Evolutionary conservation across 2,329 filamentous ascomycete species (phyloP), one percentile per base, ranked within the genome.

Genomic region (Calonectria pauciramosa): DNA sequence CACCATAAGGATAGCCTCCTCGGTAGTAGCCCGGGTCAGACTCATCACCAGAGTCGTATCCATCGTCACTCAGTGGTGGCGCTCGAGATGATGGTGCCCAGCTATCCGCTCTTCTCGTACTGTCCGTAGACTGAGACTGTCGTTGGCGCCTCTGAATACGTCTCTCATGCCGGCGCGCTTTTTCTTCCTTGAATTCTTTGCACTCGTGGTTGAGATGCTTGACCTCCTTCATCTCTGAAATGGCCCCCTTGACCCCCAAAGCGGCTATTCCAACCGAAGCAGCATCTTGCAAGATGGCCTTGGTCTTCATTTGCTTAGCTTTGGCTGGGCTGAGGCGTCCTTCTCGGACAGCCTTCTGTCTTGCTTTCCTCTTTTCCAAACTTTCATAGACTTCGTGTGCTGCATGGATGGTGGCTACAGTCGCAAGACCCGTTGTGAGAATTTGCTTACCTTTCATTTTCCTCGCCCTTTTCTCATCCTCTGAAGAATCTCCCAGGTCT

Each of bases 391-490:
- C 88, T 77, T 86, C 90, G 80, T 92, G 88, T 78, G 89, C 90
- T 77, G 90, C 90, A 82, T 92, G 90, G 79, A 92, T 91, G 78
- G 90, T 91, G 81, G 90, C 90, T 76, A 91, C 89, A 68, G 89
- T 87, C 69, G 90, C 90, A 71, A 92, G 84, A 60, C 89, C 90
- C 10, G 89, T 88, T 69, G 89, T 91, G 72, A 92, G 77, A 74
- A 91, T 79, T 86, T 91, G 90, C 88, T 92, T 91, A 90, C 90
- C 90, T 90, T 86, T 89, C 87, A 91, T 90, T 82, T 90, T 91
- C 82, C 86, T 89, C 47, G 86, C 86, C 75, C 85, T 86, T 82
- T 87, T 90, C 82, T 88, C 87, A 77, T 92, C 90, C 28, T 90
- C 89, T 23, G 90, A 88, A 75, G 90, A 91, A 83, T 91, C 89